These are phyloP conservation scores for Exobasidium rhododendri DNA, from an alignment of 1,284 basidiomycete genomes.

Conservation along the genomic window DNA sequence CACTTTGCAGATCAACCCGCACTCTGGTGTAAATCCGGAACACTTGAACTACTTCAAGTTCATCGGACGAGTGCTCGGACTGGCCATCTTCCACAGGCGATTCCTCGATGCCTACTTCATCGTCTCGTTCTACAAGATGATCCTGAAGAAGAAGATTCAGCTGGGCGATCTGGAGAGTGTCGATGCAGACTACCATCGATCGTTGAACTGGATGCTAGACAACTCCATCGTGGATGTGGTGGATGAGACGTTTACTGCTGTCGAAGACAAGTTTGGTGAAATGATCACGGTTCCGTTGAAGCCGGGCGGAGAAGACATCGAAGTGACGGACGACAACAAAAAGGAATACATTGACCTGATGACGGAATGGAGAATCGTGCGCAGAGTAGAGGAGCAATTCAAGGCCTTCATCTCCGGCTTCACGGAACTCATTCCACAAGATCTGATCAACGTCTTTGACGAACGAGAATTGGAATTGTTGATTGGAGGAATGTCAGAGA, in stretches of 20 bases:
- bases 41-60: slow-evolving; percentile 99
- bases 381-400: slow-evolving; percentile 91
- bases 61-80: slow-evolving; percentile 86
- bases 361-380: slow-evolving; percentile 87
- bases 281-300: slow-evolving; percentile 89
- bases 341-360: slow-evolving; percentile 95
- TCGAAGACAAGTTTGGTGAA: slow-evolving; percentile 96
- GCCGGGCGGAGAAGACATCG: slow-evolving; percentile 74
- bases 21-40: slow-evolving; percentile 95
- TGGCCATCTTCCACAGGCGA: slow-evolving; percentile 96
- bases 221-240: slow-evolving; percentile 53
- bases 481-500: slow-evolving; percentile 98
- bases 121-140: slow-evolving; percentile 99
- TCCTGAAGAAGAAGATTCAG: slow-evolving; percentile 54
- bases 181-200: slow-evolving; percentile 67
- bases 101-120: slow-evolving; percentile 99
- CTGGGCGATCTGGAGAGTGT: slow-evolving; percentile 51
- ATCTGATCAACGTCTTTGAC: slow-evolving; percentile 95
- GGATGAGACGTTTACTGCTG: slow-evolving; percentile 57
- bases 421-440: slow-evolving; percentile 88
- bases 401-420: slow-evolving; percentile 93
- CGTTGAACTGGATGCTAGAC: slow-evolving; percentile 83
- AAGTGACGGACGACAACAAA: slow-evolving; percentile 96
- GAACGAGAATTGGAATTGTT: slow-evolving; percentile 88
- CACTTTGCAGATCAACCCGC: slow-evolving; percentile 96